Conservation (phyloP, 306 rosid genomes). For the Cicer pinnatifidum region DNA sequence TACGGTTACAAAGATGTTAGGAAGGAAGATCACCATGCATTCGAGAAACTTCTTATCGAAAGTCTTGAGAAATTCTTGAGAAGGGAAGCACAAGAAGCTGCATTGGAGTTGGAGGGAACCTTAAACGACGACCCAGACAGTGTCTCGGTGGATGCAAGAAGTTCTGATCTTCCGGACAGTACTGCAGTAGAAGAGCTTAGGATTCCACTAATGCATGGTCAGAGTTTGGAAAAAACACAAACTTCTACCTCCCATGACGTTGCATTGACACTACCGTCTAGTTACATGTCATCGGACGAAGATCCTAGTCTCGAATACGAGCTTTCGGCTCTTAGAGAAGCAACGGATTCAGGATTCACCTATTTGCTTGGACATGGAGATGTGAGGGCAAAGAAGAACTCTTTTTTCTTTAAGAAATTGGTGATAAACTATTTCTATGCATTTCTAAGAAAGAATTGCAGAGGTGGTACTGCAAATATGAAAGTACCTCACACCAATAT, state of each 20-base stretch:
- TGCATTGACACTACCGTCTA: constrained; percentile 55
- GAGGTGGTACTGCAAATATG: constrained; percentile 89
- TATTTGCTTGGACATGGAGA: constrained; percentile 88
- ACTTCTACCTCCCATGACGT: constrained; percentile 52
- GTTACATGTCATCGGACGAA: constrained; percentile 68
- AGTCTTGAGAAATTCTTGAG: constrained; percentile 91
- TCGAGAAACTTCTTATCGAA: constrained; percentile 85
- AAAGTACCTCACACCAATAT: constrained; percentile 92
- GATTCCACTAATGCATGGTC: constrained; percentile 68
- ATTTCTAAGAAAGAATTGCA: constrained; percentile 88
- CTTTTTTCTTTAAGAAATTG: constrained; percentile 82
- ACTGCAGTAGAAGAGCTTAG: constrained; percentile 60
- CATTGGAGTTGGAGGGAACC: constrained; percentile 69
- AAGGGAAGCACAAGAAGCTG: constrained; percentile 80
- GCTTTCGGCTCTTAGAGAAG: constrained; percentile 87
- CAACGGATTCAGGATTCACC: constrained; percentile 88
- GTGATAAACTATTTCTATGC: constrained; percentile 83
- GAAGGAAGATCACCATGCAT: constrained; percentile 93
- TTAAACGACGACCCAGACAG: constrained; percentile 54
- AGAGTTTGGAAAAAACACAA: constrained; percentile 49
- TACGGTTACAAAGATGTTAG: constrained; percentile 89
- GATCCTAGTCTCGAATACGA: constrained; percentile 88
- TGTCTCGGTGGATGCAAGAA: constrained; percentile 52
- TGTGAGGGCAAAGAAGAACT: constrained; percentile 90
- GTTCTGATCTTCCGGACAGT: constrained; percentile 49